Base-by-base conservation (phyloP, 148 eudicot genomes). In the Chenopodium album region DNA sequence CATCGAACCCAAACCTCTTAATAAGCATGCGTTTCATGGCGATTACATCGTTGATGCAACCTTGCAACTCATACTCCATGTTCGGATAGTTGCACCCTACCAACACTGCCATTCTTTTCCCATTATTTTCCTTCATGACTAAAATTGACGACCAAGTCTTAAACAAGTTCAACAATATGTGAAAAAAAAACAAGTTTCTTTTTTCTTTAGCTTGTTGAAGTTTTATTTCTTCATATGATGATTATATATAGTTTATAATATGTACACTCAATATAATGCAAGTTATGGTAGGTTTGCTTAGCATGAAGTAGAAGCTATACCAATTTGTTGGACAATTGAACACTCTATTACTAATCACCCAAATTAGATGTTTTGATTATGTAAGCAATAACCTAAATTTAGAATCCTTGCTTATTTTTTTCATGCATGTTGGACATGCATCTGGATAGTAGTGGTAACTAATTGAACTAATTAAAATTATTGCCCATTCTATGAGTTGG, bases 21-120 rank as follows among this genome's bases (percentile, higher is more conserved):
- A 87, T 23, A 19, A 91, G 92, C 46, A 87, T 79, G 2, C 81
- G 76, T 37, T 67, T 74, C 89, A 90, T 90, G 48, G 82, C 81
- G 11, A 86, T 9, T 12, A 90, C 94, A 34, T 91, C 94, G 23
- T 91, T 90, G 71, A 88, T 84, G 86, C 94, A 90, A 10, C 94
- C 94, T 34, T 82, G 86, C 46, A 91, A 79, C 86, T 88, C 90
- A 34, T 81, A 44, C 4, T 77, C 77, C 9, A 89, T 88, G 79
- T 82, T 81, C 10, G 83, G 84, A 60, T 91, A 91, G 78, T 91
- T 91, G 92, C 94, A 91, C 14, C 94, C 94, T 2, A 85, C 91
- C 56, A 91, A 79, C 52, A 91, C 89, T 4, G 94, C 94, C 83
- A 73, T 16, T 79, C 82, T 83, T 52, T 83, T 83, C 9, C 70